A percentile compares a stretch with the other conserved stretches of the same genome.
These are phyloP conservation scores for Stellera chamaejasme DNA, from an alignment of 345 rosid species.

Conservation along the genomic window DNA sequence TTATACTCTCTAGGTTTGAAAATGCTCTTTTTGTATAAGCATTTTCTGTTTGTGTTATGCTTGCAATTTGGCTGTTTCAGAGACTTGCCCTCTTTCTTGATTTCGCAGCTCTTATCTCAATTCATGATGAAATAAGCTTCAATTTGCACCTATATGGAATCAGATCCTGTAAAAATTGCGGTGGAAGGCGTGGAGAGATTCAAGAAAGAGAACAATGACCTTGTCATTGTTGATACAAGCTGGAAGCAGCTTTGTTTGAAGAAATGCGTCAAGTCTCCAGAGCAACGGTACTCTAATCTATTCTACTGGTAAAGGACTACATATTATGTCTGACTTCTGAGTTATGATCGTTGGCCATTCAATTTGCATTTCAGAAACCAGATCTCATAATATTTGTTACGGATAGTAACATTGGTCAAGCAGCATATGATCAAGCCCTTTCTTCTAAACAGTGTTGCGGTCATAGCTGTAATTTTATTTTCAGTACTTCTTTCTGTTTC, in stretches of 20 bases:
- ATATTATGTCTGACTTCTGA: neutral
- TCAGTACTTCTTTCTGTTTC: neutral
- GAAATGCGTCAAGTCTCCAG: conserved; percentile 98
- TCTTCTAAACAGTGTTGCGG: conserved; percentile 88
- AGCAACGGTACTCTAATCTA: conserved; percentile 53
- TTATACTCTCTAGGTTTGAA: too few species aligned
- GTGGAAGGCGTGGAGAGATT: conserved; percentile 88
- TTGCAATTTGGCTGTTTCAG: too few species aligned
- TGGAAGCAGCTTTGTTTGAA: conserved; percentile 94
- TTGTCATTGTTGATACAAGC: conserved; percentile 92
- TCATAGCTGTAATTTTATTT: conserved; percentile 67
- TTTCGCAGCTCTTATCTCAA: too few species aligned
- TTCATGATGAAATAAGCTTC: neutral
- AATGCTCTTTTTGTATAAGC: too few species aligned
- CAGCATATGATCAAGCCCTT: conserved; percentile 91
- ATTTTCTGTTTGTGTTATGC: too few species aligned
- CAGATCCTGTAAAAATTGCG: conserved; percentile 92
- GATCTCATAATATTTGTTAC: conserved; percentile 86
- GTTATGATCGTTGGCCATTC: neutral
- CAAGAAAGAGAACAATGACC: conserved; percentile 87
- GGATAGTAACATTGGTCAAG: conserved; percentile 98
- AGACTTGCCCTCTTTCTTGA: too few species aligned
- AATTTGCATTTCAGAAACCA: conserved; percentile 56
- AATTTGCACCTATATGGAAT: conserved; percentile 67
- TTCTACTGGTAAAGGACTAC: neutral